phyloP scores from a whole-genome alignment of 805 yeast genomes.

The Cyberlindnera petersonii region DNA sequence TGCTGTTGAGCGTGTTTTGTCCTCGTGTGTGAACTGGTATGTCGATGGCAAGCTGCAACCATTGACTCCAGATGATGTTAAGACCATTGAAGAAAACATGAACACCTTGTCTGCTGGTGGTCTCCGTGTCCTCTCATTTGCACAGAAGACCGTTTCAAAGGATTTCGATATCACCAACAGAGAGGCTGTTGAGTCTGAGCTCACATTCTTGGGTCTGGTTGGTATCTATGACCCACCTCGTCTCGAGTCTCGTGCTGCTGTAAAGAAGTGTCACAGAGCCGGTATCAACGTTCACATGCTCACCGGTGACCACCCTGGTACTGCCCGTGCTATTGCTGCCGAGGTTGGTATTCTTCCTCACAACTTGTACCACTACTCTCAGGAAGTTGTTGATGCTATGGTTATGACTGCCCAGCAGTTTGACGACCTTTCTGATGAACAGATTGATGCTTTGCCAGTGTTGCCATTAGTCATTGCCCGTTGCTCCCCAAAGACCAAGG shows the following conservation, averaged over 20 bases:
- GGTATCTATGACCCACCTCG: constrained; percentile 84
- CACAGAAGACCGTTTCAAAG: constrained; percentile 37
- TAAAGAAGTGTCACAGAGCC: constrained; percentile 62
- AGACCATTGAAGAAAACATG: constrained; percentile 50
- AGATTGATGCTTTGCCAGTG: constrained; percentile 60
- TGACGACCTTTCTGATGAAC: constrained; percentile 56
- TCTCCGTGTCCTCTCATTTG: constrained; percentile 70
- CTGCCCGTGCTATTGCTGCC: constrained; percentile 76
- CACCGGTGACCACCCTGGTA: constrained; percentile 77
- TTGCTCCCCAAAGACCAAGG: constrained; percentile 81
- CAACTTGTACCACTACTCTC: constrained; percentile 51
- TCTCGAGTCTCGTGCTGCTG: constrained; percentile 61
- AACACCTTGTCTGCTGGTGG: constrained; percentile 59
- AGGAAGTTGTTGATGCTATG: constrained; percentile 57
- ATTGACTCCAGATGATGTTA: constrained; percentile 40
- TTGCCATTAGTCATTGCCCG: constrained; percentile 77
- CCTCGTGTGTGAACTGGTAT: constrained; percentile 52
- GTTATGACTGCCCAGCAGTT: constrained; percentile 74
- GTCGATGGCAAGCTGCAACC: constrained; percentile 29
- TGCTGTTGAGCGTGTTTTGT: constrained; percentile 68
- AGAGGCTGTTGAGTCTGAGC: constrained; percentile 44
- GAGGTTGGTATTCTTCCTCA: constrained; percentile 75
- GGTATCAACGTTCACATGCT: constrained; percentile 80
- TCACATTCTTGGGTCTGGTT: constrained; percentile 61
- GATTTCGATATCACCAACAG: constrained; percentile 35